A percentile compares a stretch with the other conserved stretches of the same genome.
phyloP scores from a whole-genome alignment of 805 yeast species.

The Metschnikowia noctiluminum region DNA sequence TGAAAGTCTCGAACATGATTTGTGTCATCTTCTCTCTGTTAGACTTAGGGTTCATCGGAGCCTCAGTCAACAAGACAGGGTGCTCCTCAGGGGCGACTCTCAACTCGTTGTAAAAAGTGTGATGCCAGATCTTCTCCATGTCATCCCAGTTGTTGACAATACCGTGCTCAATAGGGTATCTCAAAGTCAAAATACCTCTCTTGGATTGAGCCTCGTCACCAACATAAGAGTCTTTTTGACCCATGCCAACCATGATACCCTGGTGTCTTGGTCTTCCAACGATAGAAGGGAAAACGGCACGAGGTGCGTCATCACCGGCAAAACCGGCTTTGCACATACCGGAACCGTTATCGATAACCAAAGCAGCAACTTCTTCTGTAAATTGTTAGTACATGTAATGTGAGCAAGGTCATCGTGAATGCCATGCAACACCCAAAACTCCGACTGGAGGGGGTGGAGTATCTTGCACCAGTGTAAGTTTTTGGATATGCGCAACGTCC shows the following conservation, averaged over 20 bases:
- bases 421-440: too few relatives aligned
- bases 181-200: slow-evolving; percentile 98
- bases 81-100: slow-evolving; percentile 99
- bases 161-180: slow-evolving; percentile 99
- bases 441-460: too few relatives aligned
- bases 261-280: slow-evolving; percentile 99
- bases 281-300: slow-evolving; percentile 99
- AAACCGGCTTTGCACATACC: slow-evolving; percentile 99
- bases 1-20: slow-evolving; percentile 98
- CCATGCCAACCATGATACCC: slow-evolving; percentile 99
- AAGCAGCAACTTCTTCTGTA: slow-evolving; percentile 48
- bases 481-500: slow-evolving; percentile 3
- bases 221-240: slow-evolving; percentile 99
- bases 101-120: slow-evolving; percentile 99
- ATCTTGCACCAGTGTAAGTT: neutral
- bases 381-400: slow-evolving; percentile 15
- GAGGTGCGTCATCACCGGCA: slow-evolving; percentile 99
- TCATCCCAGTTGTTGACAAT: slow-evolving; percentile 99
- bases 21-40: slow-evolving; percentile 99
- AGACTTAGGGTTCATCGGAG: slow-evolving; percentile 99
- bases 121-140: slow-evolving; percentile 99
- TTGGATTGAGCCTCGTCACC: slow-evolving; percentile 99
- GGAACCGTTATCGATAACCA: slow-evolving; percentile 99
- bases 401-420: too few relatives aligned
- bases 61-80: slow-evolving; percentile 98